phyloP scores from a whole-genome alignment of 139 green algal species.

The Chlorella sp. region DNA sequence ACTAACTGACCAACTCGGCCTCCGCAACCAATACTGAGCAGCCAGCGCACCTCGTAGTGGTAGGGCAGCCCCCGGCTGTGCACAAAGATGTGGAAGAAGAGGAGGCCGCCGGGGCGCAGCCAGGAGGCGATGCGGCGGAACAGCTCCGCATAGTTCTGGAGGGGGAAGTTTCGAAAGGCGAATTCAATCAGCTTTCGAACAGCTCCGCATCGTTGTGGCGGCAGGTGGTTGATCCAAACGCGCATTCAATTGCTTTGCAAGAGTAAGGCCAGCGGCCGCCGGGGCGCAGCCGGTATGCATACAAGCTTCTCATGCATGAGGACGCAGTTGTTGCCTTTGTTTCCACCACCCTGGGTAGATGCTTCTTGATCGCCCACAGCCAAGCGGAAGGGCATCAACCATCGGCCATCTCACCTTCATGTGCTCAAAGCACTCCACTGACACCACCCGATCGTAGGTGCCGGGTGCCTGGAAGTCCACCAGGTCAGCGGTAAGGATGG shows the following conservation, averaged over 20 bases:
- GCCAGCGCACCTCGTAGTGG: conserved; percentile 80
- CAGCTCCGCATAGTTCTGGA: conserved; percentile 82
- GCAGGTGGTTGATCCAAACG: too few relatives aligned
- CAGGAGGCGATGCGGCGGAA: conserved; percentile 76
- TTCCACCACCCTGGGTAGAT: too few relatives aligned
- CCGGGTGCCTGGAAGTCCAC: conserved; percentile 65
- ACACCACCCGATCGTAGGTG: conserved; percentile 90
- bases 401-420: conserved; percentile 17
- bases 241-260: too few relatives aligned
- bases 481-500: conserved; percentile 86
- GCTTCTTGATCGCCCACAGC: too few relatives aligned
- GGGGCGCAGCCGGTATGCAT: too few relatives aligned
- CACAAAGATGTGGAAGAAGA: conserved; percentile 97
- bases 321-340: too few relatives aligned
- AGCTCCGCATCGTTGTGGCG: too few relatives aligned
- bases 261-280: too few relatives aligned
- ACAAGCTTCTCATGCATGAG: too few relatives aligned
- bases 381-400: too few relatives aligned
- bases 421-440: conserved; percentile 88
- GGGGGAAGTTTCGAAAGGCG: too few relatives aligned
- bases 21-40: neutral
- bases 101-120: conserved; percentile 79
- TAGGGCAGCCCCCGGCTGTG: conserved; percentile 83
- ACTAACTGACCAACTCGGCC: neutral
- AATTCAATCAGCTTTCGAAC: too few relatives aligned